Conservation (phyloP, 2,329 filamentous ascomycete genomes). For the Tolypocladium nubicola region DNA sequence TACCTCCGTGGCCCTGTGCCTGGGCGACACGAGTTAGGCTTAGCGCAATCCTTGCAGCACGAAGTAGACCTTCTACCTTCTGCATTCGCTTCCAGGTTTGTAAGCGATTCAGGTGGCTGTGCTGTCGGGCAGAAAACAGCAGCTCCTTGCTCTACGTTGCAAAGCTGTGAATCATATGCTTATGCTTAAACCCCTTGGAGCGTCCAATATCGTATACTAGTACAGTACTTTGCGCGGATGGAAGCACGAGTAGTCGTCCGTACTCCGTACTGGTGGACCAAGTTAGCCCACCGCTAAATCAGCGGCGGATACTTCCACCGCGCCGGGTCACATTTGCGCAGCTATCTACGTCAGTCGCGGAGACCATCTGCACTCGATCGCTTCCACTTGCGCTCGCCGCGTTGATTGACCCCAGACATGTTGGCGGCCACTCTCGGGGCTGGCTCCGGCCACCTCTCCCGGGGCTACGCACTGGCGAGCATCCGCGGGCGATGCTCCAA, state of each 20-base stretch:
- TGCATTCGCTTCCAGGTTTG: background rate
- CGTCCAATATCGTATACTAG: background rate
- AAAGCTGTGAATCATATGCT: background rate
- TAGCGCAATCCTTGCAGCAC: background rate
- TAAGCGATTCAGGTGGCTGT: background rate
- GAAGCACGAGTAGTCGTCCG: no score
- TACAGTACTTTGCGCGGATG: no score
- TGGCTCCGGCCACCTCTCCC: constrained; percentile 21
- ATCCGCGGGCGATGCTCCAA: constrained; percentile 17
- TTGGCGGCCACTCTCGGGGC: constrained; percentile 23
- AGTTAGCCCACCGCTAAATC: background rate
- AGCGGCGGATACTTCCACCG: background rate
- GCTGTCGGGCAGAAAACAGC: background rate
- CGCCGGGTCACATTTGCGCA: background rate
- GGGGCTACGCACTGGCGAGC: constrained; percentile 19
- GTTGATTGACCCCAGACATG: constrained; percentile 6
- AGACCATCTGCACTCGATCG: background rate
- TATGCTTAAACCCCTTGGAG: background rate
- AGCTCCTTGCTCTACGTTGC: background rate
- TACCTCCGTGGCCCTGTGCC: background rate
- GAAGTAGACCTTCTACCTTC: background rate
- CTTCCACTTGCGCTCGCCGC: background rate
- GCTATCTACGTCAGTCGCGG: background rate
- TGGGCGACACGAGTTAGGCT: background rate
- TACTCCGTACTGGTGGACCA: no score